Conservation (phyloP, 352 stramenopile genomes). For the Globisporangium rhizosaccharum region DNA sequence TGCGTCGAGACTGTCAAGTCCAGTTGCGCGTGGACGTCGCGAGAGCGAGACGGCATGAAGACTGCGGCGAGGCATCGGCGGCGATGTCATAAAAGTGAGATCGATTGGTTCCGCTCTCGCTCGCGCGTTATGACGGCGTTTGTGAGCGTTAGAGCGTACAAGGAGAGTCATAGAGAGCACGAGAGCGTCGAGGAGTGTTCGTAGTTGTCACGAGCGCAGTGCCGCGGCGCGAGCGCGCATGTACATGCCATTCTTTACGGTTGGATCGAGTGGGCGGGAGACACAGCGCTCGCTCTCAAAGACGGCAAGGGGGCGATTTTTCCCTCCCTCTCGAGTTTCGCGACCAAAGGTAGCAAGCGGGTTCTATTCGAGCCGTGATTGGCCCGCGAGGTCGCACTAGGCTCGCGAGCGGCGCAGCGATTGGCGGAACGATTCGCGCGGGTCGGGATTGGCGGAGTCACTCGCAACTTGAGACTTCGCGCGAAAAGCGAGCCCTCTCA, state of each 20-base stretch:
- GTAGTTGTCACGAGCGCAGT: background rate
- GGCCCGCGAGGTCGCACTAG: background rate
- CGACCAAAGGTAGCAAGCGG: background rate
- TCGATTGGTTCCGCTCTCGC: constrained; percentile 1
- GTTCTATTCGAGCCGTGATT: background rate
- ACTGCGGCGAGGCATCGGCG: background rate
- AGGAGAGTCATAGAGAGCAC: background rate
- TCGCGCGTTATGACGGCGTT: background rate
- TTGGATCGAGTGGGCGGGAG: background rate
- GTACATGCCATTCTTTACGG: constrained; percentile 8
- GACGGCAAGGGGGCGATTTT: background rate
- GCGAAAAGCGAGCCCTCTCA: background rate
- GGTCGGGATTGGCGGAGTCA: background rate
- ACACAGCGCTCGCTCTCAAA: background rate
- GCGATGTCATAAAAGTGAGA: constrained; percentile 16
- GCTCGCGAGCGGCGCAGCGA: background rate
- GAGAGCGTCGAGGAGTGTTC: background rate
- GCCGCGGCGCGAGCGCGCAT: background rate
- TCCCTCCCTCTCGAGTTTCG: background rate
- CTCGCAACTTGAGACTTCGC: background rate
- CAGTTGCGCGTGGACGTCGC: background rate
- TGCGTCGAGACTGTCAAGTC: background rate
- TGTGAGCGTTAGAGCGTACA: background rate
- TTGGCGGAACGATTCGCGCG: constrained; percentile 2
- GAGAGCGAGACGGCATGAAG: background rate